Percentiles rank a stretch among this genome's conserved stretches.
These are phyloP conservation scores for Sporothrix phasma DNA, from an alignment of 2,329 filamentous ascomycete genomes.

Conservation along the genomic window DNA sequence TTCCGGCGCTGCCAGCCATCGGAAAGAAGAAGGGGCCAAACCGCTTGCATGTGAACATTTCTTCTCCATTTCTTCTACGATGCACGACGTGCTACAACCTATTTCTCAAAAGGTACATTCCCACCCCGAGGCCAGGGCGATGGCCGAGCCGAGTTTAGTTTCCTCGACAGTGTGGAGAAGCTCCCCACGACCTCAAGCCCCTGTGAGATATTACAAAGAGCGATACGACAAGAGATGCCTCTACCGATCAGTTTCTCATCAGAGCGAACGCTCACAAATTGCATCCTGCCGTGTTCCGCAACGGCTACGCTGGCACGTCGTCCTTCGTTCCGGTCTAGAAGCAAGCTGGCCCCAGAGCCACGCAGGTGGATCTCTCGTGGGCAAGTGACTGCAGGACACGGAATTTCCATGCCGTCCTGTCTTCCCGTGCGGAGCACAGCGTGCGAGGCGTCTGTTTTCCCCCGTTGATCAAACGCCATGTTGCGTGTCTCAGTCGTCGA, in stretches of 20 bases:
- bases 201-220: not conserved
- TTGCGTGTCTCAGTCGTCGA: constrained; percentile 1
- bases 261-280: not conserved
- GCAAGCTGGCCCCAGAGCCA: not conserved
- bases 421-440: not conserved
- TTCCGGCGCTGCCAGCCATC: no score
- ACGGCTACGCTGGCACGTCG: not conserved
- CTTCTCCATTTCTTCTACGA: not conserved
- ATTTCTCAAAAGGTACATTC: not conserved
- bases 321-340: not conserved
- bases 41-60: not conserved
- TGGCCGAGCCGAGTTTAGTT: not conserved
- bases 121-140: not conserved
- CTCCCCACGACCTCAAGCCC: not conserved
- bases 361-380: not conserved
- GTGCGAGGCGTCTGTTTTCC: not conserved
- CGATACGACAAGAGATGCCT: not conserved
- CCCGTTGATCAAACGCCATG: not conserved
- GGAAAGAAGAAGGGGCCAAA: not conserved
- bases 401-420: not conserved
- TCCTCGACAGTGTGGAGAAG: not conserved
- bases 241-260: not conserved
- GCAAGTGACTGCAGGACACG: not conserved
- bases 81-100: no score
- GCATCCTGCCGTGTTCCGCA: not conserved